Conservation (phyloP, 1,139 yeast genomes). For the Yamadazyma blattariae region DNA sequence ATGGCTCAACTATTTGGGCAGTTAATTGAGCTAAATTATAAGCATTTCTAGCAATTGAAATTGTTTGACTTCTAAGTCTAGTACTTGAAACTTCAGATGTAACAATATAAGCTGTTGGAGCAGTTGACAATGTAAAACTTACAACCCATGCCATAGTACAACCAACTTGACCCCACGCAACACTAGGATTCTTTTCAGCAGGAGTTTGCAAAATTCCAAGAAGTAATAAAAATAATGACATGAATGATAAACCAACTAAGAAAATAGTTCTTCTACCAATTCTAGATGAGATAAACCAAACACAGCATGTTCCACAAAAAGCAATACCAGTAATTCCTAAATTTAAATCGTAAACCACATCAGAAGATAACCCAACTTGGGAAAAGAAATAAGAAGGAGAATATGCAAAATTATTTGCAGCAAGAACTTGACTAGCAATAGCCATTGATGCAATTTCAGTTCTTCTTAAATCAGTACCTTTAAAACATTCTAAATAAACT, state of each 20-base stretch:
- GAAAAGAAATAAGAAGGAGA: conserved; percentile 32
- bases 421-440: conserved; percentile 10
- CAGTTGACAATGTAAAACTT: conserved; percentile 49
- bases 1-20: conserved; percentile 45
- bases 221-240: conserved; percentile 22
- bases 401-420: conserved; percentile 11
- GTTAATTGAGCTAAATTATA: conserved; percentile 43
- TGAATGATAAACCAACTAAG: conserved; percentile 18
- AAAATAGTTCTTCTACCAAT: conserved; percentile 21
- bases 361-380: conserved; percentile 28
- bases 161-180: conserved; percentile 22
- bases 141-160: conserved; percentile 35
- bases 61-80: conserved; percentile 51
- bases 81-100: conserved; percentile 56
- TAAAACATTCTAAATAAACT: conserved; percentile 9
- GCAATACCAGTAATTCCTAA: conserved; percentile 22
- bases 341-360: conserved; percentile 25
- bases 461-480: conserved; percentile 2
- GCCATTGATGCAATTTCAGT: conserved; percentile 2
- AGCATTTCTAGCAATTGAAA: conserved; percentile 51
- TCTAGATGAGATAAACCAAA: conserved; percentile 18
- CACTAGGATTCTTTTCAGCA: too few species aligned
- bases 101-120: conserved; percentile 56
- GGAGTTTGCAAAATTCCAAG: conserved; percentile 14
- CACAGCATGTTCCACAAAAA: conserved; percentile 16